phyloP scores from a whole-genome alignment of 129 eudicot genomes.

The Tanacetum coccineum region DNA sequence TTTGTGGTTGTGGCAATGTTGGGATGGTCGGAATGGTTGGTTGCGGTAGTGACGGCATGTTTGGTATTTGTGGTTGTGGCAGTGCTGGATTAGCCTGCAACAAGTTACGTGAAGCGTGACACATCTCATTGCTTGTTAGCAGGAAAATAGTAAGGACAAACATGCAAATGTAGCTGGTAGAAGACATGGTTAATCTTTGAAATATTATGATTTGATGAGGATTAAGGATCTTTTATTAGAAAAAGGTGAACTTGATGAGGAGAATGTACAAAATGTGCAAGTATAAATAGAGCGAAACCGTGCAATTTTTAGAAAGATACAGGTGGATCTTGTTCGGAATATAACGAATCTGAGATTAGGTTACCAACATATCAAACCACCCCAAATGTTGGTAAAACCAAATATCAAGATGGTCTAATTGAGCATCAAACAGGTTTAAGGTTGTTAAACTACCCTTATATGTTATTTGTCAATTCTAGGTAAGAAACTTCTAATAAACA shows the following conservation, averaged over 20 bases:
- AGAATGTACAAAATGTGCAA: not conserved
- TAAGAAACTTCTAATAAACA: too few species aligned
- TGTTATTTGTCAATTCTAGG: not conserved
- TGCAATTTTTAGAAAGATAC: not conserved
- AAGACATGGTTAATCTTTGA: conserved; percentile 18
- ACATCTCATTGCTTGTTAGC: conserved; percentile 23
- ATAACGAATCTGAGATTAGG: conserved; percentile 9
- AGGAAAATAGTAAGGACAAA: conserved; percentile 9
- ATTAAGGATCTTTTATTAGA: not conserved
- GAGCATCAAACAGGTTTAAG: conserved; percentile 8
- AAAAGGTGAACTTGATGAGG: not conserved
- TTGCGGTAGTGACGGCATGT: conserved; percentile 13
- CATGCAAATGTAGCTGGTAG: conserved; percentile 14
- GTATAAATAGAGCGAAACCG: not conserved
- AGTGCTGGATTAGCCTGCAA: conserved; percentile 20
- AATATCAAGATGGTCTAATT: conserved; percentile 1
- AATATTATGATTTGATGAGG: not conserved
- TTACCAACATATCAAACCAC: conserved; percentile 13
- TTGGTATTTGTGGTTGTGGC: conserved; percentile 20
- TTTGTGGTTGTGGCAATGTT: conserved; percentile 10
- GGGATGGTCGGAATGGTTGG: conserved; percentile 10
- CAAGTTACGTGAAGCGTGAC: conserved; percentile 24
- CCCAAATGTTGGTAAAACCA: not conserved
- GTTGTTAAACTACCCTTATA: conserved; percentile 15
- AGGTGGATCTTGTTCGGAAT: conserved; percentile 7